Percentiles rank a stretch among this genome's conserved stretches.
These are phyloP conservation scores for Dillenia suffruticosa DNA, from an alignment of 164 flowering plant species.

Conservation along the genomic window DNA sequence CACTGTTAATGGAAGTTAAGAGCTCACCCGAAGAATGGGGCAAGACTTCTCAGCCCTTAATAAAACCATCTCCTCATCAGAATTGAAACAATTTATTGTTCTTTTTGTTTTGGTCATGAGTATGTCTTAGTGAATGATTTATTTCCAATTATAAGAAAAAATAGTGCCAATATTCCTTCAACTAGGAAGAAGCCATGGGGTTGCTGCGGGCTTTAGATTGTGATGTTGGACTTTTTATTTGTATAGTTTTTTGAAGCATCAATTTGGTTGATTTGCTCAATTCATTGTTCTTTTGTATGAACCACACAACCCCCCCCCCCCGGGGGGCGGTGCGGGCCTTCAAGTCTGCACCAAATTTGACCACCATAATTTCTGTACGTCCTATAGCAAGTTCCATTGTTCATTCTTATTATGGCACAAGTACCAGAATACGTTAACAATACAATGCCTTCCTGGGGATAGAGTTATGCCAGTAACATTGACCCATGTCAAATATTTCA, in stretches of 20 bases:
- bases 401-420: no score
- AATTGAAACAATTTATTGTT: constrained; percentile 25
- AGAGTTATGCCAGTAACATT: no score
- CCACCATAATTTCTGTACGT: no score
- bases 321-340: no score
- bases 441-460: no score
- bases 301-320: no score
- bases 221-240: constrained; percentile 8
- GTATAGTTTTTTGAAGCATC: constrained; percentile 40
- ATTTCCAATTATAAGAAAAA: constrained; percentile 10
- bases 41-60: constrained; percentile 88
- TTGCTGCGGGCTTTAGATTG: constrained; percentile 12
- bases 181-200: constrained; percentile 5
- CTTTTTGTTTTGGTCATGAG: constrained; percentile 10
- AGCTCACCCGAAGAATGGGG: constrained; percentile 86
- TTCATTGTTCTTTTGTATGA: not conserved
- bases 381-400: no score
- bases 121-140: constrained; percentile 19
- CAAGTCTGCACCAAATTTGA: no score
- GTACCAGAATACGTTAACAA: no score
- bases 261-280: constrained; percentile 16
- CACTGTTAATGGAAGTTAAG: constrained; percentile 86
- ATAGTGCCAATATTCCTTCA: constrained; percentile 6
- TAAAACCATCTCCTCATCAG: constrained; percentile 65
- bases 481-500: no score